Conservation (phyloP, 495 filamentous ascomycete species). For the Oleoguttula mirabilis region DNA sequence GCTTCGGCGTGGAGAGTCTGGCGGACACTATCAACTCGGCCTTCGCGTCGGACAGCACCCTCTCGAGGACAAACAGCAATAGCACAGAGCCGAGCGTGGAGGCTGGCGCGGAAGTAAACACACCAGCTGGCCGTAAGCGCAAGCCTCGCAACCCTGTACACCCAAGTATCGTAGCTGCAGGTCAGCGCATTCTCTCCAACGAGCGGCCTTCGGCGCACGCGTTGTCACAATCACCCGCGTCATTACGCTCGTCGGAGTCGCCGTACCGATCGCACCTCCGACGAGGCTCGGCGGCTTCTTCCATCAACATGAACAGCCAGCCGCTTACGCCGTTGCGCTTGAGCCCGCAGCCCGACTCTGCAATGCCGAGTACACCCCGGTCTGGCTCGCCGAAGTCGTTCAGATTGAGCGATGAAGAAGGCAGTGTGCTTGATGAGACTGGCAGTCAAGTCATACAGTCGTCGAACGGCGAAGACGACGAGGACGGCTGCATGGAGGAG, state of each 20-base stretch:
- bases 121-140: constrained; percentile 11
- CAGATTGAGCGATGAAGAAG: constrained; percentile 36
- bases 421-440: constrained; percentile 40
- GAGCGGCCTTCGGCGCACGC: constrained; percentile 3
- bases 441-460: constrained; percentile 38
- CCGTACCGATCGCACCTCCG: constrained; percentile 19
- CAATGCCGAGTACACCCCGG: constrained; percentile 30
- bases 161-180: constrained; percentile 18
- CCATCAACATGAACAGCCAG: constrained; percentile 31
- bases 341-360: constrained; percentile 35
- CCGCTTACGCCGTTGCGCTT: constrained; percentile 46
- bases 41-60: constrained; percentile 23
- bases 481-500: constrained; percentile 30
- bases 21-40: constrained; percentile 41
- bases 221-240: constrained; percentile 18
- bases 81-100: constrained; percentile 6
- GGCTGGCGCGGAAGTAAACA: constrained; percentile 5
- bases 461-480: constrained; percentile 32
- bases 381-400: constrained; percentile 42
- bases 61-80: constrained; percentile 21
- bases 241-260: constrained; percentile 17
- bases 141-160: constrained; percentile 20
- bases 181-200: constrained; percentile 19
- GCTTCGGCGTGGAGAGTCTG: constrained; percentile 54
- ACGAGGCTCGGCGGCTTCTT: constrained; percentile 23